Base-by-base conservation (phyloP, 2,329 filamentous ascomycete genomes). In the Neofusicoccum cordaticola region DNA sequence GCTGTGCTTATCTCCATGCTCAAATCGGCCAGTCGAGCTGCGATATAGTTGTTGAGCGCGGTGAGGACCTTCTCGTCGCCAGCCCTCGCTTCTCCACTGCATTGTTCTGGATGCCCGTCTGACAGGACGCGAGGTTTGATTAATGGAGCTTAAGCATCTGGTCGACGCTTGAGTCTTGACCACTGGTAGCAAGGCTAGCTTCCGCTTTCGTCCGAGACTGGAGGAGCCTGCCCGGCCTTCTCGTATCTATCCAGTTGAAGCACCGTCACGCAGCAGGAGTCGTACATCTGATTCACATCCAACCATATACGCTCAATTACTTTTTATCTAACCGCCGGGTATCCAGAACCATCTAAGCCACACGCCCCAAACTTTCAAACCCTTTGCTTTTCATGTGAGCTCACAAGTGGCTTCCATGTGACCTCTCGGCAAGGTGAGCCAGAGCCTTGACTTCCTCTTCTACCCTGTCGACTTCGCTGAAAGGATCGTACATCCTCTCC, bases 401-500 rank as follows among this genome's bases (percentile, higher is more conserved):
- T 48, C 57, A 64, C 62, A 64, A 57, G 51, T 64, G 62, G 51
- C 62, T 64, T 34, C 45, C 45, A 11, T 61, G 42, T 13, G 44
- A 39, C 17, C 62, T 53, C 11, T 57, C 51, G 42, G 51, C 62
- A 8, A 64, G 27, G 22, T 44, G 41, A 12, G 52, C 35, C 50
- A 64, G 15, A 11, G 62, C 50, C 19, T 51, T 58, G 44, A 80
- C 69, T 70, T 80, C 76, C 39, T 75, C 71, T 39, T 74, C 71
- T 41, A 80, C 69, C 68, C 75, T 77, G 66, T 79, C 74, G 51
- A 73, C 69, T 71, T 82, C 81, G 41, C 73, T 78, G 71, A 81
- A 81, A 17, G 82, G 82, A 69, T 84, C 78, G 71, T 84, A 84
- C 82, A 84, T 84, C 60, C 78, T 72, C 66, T 78, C 69, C 65